phyloP scores from a whole-genome alignment of 345 rosid species.

The Acer negundo region DNA sequence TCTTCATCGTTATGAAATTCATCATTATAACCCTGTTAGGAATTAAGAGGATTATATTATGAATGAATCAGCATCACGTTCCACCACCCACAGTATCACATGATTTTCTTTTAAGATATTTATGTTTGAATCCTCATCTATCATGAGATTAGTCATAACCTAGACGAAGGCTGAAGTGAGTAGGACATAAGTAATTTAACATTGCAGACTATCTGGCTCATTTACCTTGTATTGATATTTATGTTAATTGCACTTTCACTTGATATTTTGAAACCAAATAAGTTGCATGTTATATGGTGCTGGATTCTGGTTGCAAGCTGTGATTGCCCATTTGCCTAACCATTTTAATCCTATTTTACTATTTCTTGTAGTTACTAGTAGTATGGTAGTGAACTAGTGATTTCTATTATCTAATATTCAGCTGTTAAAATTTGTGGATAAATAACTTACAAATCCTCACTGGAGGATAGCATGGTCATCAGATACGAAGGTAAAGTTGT shows the following conservation, averaged over 20 bases:
- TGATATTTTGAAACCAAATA: background rate
- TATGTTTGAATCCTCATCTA: background rate
- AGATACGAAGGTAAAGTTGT: constrained; percentile 3
- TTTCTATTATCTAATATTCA: background rate
- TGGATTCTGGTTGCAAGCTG: background rate
- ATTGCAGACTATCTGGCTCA: too few relatives aligned
- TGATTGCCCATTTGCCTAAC: background rate
- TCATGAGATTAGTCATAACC: background rate
- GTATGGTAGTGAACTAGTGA: background rate
- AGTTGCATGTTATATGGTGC: background rate
- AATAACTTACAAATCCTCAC: background rate
- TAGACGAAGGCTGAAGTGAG: background rate
- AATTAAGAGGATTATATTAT: background rate
- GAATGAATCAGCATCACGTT: background rate
- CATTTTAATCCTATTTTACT: background rate
- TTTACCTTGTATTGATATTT: too few relatives aligned
- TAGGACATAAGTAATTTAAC: background rate
- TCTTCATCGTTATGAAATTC: background rate
- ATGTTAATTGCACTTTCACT: too few relatives aligned
- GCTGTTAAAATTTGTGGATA: constrained; percentile 2
- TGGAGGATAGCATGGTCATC: background rate
- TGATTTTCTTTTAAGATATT: background rate
- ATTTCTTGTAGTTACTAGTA: background rate
- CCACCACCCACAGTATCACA: background rate
- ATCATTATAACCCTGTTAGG: background rate